Percentiles rank a stretch among this genome's conserved stretches.
Evolutionary conservation across 257 asterid species (phyloP).

Genomic region (Eucommia ulmoides): DNA sequence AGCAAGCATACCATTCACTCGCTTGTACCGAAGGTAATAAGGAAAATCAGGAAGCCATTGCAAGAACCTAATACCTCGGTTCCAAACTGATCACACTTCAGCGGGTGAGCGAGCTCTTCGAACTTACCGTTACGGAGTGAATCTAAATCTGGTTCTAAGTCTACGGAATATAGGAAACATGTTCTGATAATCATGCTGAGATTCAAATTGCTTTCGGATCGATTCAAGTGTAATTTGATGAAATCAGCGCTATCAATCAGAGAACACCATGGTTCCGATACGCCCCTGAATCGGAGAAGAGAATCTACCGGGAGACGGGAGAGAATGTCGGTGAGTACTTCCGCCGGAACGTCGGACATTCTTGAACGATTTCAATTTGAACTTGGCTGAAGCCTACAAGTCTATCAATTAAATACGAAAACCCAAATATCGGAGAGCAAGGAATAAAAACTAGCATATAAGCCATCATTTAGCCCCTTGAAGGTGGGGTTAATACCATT

Average conservation of each 20-base stretch:
- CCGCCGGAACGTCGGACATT: neutral
- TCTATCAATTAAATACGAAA: too few species aligned
- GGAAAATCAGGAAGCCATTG: neutral
- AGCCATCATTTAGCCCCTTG: too few species aligned
- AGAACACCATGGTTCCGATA: slow-evolving; percentile 6
- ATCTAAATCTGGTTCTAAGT: too few species aligned
- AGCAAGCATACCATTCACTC: neutral
- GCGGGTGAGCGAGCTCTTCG: neutral
- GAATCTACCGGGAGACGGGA: neutral
- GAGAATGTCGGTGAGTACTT: neutral
- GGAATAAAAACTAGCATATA: too few species aligned
- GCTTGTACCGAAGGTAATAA: neutral
- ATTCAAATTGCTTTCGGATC: neutral
- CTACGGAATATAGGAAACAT: neutral
- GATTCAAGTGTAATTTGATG: slow-evolving; percentile 1
- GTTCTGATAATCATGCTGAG: neutral
- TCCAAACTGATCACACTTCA: neutral
- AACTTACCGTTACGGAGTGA: neutral
- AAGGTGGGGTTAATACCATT: too few species aligned
- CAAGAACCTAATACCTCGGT: neutral
- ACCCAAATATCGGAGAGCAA: too few species aligned
- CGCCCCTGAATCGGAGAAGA: slow-evolving; percentile 4
- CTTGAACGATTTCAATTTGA: too few species aligned
- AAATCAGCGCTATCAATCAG: slow-evolving; percentile 1
- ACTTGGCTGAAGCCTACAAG: too few species aligned